Evolutionary conservation across 176 grass and related monocot genomes (phyloP).

Genomic region (Musa schizocarpa): DNA sequence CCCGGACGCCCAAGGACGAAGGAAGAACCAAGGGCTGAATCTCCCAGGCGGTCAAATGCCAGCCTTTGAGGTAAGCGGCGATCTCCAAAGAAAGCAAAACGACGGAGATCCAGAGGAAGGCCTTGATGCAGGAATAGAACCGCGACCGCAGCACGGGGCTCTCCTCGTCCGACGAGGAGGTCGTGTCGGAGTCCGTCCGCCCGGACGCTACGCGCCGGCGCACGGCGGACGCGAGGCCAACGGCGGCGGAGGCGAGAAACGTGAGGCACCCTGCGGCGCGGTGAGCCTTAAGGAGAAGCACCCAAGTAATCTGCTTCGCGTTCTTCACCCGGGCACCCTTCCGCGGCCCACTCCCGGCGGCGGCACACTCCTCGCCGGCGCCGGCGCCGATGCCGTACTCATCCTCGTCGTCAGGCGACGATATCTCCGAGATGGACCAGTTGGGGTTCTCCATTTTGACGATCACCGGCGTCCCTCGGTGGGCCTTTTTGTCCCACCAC

Average conservation of each 20-base stretch:
- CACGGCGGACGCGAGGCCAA: not conserved
- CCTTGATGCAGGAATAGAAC: conserved; percentile 3
- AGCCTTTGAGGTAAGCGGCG: conserved; percentile 5
- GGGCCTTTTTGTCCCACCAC: conserved; percentile 4
- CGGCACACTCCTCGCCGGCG: not conserved
- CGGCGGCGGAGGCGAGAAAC: conserved; percentile 2
- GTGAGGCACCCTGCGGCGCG: not conserved
- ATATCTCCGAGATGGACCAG: conserved; percentile 11
- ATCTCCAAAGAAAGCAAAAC: not conserved
- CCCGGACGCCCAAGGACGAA: not conserved
- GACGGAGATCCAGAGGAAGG: not conserved
- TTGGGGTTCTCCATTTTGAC: conserved; percentile 16
- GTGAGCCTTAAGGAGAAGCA: not conserved
- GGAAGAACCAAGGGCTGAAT: not conserved
- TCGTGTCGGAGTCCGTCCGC: not conserved
- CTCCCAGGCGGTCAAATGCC: not conserved
- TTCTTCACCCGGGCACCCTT: not conserved
- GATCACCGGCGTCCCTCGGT: conserved; percentile 7
- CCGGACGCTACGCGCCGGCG: not conserved
- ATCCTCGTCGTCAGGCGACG: not conserved
- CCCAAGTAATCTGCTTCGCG: not conserved
- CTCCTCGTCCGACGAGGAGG: not conserved
- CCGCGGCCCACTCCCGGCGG: not conserved
- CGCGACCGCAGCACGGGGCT: conserved; percentile 3
- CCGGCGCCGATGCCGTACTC: not conserved